A percentile compares a stretch with the other conserved stretches of the same genome.
Conservation (phyloP, 352 stramenopile species). For the Globisporangium recalcitrans region DNA sequence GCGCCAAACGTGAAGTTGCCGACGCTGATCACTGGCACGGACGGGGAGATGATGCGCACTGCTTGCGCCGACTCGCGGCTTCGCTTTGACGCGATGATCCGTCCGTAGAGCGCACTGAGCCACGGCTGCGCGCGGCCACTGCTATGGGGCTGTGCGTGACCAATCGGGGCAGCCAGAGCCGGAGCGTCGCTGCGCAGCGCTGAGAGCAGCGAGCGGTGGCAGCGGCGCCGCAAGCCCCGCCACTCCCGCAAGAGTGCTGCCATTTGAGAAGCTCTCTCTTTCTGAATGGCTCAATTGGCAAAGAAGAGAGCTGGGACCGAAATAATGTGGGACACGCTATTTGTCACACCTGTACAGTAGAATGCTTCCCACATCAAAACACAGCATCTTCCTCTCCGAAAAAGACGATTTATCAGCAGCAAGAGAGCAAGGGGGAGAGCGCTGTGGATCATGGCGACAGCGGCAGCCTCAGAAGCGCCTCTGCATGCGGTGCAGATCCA, state of each 20-base stretch:
- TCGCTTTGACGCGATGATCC: conserved; percentile 30
- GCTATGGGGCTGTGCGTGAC: too few species aligned
- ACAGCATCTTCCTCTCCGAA: too few species aligned
- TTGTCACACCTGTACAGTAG: too few species aligned
- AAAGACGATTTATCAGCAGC: too few species aligned
- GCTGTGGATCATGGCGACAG: neutral
- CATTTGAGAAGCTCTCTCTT: neutral
- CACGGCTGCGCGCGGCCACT: conserved; percentile 19
- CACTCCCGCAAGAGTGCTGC: conserved; percentile 8
- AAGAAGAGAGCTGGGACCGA: too few species aligned
- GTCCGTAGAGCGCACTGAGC: conserved; percentile 39
- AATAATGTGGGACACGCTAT: neutral
- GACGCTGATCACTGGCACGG: conserved; percentile 52
- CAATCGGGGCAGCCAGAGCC: neutral
- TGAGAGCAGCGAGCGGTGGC: conserved; percentile 26
- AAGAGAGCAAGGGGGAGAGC: neutral
- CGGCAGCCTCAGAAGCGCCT: neutral
- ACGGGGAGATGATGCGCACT: conserved; percentile 23
- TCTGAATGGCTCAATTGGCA: too few species aligned
- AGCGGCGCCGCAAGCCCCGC: conserved; percentile 24
- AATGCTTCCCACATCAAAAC: too few species aligned
- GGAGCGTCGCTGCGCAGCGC: conserved; percentile 19
- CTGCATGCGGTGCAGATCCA: conserved; percentile 22
- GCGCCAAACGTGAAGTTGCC: conserved; percentile 69
- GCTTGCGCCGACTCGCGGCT: conserved; percentile 17